These are phyloP conservation scores for Dichotomocladium elegans DNA, from an alignment of 371 early-diverging fungal species.

Conservation along the genomic window DNA sequence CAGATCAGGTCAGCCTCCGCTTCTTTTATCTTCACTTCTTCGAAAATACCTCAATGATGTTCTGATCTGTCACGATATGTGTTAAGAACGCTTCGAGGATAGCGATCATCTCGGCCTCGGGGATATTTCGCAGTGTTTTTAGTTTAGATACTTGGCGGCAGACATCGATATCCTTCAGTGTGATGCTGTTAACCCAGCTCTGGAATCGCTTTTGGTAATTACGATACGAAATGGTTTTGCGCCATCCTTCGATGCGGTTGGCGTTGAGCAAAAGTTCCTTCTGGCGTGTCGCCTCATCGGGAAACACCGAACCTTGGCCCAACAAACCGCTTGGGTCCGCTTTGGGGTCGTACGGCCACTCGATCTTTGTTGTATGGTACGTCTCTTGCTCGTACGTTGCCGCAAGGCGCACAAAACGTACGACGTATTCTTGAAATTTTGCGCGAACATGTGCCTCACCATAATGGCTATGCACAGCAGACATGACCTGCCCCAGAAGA, in stretches of 20 bases:
- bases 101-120: conserved; percentile 59
- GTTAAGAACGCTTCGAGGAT: conserved; percentile 66
- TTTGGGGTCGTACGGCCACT: conserved; percentile 33
- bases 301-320: conserved; percentile 73
- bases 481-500: conserved; percentile 46
- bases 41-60: conserved; percentile 71
- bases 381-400: conserved; percentile 76
- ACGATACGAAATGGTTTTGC: conserved; percentile 65
- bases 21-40: not conserved
- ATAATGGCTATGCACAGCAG: conserved; percentile 79
- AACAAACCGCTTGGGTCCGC: conserved; percentile 34
- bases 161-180: conserved; percentile 66
- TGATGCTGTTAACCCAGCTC: conserved; percentile 46
- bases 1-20: not conserved
- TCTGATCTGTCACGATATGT: conserved; percentile 62
- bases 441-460: conserved; percentile 85
- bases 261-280: conserved; percentile 67
- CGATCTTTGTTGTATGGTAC: conserved; percentile 60
- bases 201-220: conserved; percentile 64
- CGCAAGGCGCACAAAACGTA: conserved; percentile 77
- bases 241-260: conserved; percentile 86
- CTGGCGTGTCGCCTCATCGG: conserved; percentile 57
- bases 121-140: conserved; percentile 51
- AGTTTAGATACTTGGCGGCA: conserved; percentile 65
- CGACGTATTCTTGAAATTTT: conserved; percentile 83